Base-by-base conservation (phyloP, 768 basidiomycete genomes). In the Lepiota venenata region DNA sequence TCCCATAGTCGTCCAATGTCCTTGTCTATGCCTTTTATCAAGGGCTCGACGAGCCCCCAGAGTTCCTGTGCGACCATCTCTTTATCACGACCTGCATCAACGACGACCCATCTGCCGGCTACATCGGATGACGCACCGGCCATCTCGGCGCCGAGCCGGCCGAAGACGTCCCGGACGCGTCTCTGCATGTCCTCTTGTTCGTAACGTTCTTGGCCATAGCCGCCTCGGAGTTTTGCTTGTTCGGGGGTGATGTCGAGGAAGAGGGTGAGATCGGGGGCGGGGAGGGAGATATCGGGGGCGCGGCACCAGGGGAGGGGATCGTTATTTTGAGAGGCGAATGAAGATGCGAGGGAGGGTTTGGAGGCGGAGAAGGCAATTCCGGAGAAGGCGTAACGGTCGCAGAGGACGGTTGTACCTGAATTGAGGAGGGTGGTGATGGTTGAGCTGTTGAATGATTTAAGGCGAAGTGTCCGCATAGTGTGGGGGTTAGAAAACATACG, bases 361-460 rank as follows among this genome's bases (percentile, higher is more conserved):
- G 85, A 75, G 1, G 80, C 78, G 12, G 87, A 87, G 67, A 98
- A 98, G 1, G 93, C 94, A 59, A 94, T 87, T 0, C 96, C 96
- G 2, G 95, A 98, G 71, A 98, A 98, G 1, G 94, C 91, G 66
- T 98, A 99, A 40, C 97, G 81, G 67, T 98, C 96, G 63, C 91
- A 93, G 42, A 99, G 70, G 64, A 99, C 74, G 0, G 82, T 80
- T 3, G 83, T 88, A 0, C 93, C 93, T 0, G 73, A 63, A 0
- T 67, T 67, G 2, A 97, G 75, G 20, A 81, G 71, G 4, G 69
- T 62, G 53, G 82, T 74, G 47, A 98, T 93, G 0, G 74, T 74
- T 2, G 84, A 68, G 21, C 90, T 88, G 49, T 3, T 8, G 18
- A 22, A 37, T 18, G 12, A 50, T n/a, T 18, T 9, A 25, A 8